Percentiles rank a stretch among this genome's conserved stretches.
Evolutionary conservation across 495 filamentous ascomycete genomes (phyloP).

Genomic region (Penicillium malachiteum): DNA sequence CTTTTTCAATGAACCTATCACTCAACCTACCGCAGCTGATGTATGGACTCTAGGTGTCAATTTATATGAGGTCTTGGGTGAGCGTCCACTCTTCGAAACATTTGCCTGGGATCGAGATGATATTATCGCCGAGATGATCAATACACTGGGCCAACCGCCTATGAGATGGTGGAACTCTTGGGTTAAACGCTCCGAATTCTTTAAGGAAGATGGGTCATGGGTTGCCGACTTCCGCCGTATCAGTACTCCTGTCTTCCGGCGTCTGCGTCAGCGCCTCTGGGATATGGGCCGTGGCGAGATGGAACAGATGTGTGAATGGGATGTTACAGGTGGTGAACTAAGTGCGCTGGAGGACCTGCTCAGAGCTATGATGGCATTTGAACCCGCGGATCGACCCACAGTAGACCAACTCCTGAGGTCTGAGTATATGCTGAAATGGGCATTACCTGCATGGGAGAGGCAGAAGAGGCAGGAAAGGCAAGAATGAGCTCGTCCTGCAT

Average conservation of each 20-base stretch:
- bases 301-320: conserved; percentile 29
- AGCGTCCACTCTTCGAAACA: conserved; percentile 30
- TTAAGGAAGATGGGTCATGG: conserved; percentile 27
- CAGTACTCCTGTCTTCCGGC: conserved; percentile 23
- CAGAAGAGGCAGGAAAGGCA: conserved; percentile 14
- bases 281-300: conserved; percentile 33
- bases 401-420: conserved; percentile 25
- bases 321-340: conserved; percentile 28
- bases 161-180: conserved; percentile 28
- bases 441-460: conserved; percentile 21
- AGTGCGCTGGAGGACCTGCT: conserved; percentile 33
- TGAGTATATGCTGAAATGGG: conserved; percentile 25
- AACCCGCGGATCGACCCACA: conserved; percentile 33
- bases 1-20: conserved; percentile 25
- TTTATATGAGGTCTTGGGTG: conserved; percentile 30
- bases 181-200: no score
- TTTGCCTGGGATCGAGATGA: conserved; percentile 27
- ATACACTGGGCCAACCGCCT: conserved; percentile 27
- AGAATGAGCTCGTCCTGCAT: no score
- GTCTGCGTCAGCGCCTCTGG: conserved; percentile 26
- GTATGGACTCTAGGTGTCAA: conserved; percentile 32
- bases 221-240: conserved; percentile 22
- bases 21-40: conserved; percentile 25
- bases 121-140: conserved; percentile 28
- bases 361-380: conserved; percentile 33